Evolutionary conservation across 768 basidiomycete genomes (phyloP).

Genomic region (Lactifluus subvellereus): DNA sequence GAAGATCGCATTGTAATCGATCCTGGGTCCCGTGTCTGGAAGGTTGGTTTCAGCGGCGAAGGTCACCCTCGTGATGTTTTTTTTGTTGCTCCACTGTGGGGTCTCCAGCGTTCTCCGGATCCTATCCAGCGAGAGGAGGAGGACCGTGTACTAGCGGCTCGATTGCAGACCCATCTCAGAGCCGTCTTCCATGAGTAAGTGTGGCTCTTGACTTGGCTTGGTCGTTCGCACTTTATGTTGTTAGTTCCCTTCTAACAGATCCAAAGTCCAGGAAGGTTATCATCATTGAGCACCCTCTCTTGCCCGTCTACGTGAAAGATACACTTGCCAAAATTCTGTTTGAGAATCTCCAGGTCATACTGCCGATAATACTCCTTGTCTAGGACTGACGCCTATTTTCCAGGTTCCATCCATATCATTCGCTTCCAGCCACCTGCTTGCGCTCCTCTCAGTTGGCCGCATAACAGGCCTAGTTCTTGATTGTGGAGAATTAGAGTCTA

Average conservation of each 20-base stretch:
- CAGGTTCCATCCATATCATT: conserved; percentile 95
- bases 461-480: conserved; percentile 94
- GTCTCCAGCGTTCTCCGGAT: conserved; percentile 49
- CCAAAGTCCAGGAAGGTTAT: conserved; percentile 95
- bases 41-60: conserved; percentile 97
- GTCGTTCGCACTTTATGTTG: conserved; percentile 21
- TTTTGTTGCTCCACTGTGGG: conserved; percentile 55
- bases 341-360: conserved; percentile 74
- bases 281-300: conserved; percentile 80
- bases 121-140: conserved; percentile 61
- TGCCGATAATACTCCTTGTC: background rate
- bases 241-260: conserved; percentile 86
- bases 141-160: conserved; percentile 62
- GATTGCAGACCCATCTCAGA: conserved; percentile 62
- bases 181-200: conserved; percentile 83
- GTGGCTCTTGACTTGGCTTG: conserved; percentile 12
- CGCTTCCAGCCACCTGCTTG: conserved; percentile 79
- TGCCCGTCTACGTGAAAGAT: conserved; percentile 85
- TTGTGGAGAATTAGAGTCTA: conserved; percentile 87
- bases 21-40: conserved; percentile 91
- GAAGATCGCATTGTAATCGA: conserved; percentile 96
- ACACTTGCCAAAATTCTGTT: conserved; percentile 81
- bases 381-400: background rate
- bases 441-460: conserved; percentile 78
- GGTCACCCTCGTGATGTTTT: conserved; percentile 87